Percentiles rank a stretch among this genome's conserved stretches.
phyloP scores from a whole-genome alignment of 305 asterid genomes.

The Rubia balearica region DNA sequence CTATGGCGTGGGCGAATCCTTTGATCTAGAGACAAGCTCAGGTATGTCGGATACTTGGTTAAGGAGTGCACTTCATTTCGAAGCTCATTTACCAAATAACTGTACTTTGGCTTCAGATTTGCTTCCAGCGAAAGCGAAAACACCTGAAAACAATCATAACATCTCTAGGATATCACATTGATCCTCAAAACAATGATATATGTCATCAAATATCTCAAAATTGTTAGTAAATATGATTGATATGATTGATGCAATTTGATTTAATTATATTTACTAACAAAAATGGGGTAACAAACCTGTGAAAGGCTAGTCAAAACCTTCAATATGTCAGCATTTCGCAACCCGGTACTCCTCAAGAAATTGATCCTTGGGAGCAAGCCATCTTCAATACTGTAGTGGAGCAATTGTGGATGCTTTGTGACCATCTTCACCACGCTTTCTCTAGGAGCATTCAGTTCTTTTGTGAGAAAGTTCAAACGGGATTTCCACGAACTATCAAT shows the following conservation, averaged over 20 bases:
- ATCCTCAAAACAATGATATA: not conserved
- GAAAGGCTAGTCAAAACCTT: conserved; percentile 82
- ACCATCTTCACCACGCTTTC: conserved; percentile 90
- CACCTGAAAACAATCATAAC: conserved; percentile 42
- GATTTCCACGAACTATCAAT: conserved; percentile 72
- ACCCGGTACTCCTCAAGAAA: conserved; percentile 75
- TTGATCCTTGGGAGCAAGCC: conserved; percentile 77
- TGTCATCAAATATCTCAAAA: conserved; percentile 15
- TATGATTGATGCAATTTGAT: too few species aligned
- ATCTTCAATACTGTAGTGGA: conserved; percentile 87
- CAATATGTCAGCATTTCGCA: conserved; percentile 62
- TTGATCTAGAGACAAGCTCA: conserved; percentile 87
- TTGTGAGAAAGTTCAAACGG: conserved; percentile 63
- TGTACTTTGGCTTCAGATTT: conserved; percentile 83
- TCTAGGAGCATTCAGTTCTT: conserved; percentile 80
- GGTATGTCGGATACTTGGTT: conserved; percentile 76
- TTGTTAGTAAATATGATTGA: too few species aligned
- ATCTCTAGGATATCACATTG: not conserved
- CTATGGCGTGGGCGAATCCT: conserved; percentile 90
- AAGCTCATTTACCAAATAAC: conserved; percentile 82
- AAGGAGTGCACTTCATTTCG: conserved; percentile 73
- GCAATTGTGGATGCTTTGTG: conserved; percentile 84
- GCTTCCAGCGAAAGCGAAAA: conserved; percentile 77
- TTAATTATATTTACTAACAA: too few species aligned
- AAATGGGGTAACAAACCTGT: conserved; percentile 57